Base-by-base conservation (phyloP, 2,329 filamentous ascomycete species). In the Sporothrix protearum region DNA sequence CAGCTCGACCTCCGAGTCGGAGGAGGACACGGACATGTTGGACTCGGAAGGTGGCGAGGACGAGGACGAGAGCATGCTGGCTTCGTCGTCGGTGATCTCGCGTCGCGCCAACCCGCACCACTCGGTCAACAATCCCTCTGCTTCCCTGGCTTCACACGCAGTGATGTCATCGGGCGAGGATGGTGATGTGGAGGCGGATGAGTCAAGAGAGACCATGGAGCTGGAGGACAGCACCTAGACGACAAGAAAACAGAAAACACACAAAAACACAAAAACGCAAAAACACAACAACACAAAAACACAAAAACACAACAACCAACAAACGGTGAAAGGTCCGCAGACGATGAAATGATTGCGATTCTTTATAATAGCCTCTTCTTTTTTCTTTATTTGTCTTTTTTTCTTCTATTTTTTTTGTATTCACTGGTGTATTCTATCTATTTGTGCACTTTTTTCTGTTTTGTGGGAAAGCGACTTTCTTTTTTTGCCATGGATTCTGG, bases 131-230 rank as follows among this genome's bases (percentile, higher is more conserved):
- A 71, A 72, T 12, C 51, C 74, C 0, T 84, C 82, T 14, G 57
- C 74, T 0, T 84, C 82, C 69, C 79, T 81, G 1, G 80, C 82
- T 8, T 79, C 79, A 1, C 80, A 79, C 5, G 81, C 53, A 2
- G 2, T 53, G 19, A 75, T 82, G 39, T 80, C 76, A 59, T 84
- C 82, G 6, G 80, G 79, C 1, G 83, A 83, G 7, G 81, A 83
- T 33, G 76, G 75, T 12, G 76, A 75, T n/a, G 74, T 76, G 6
- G 74, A 73, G 28, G 73, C 57, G 1, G 69, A 63, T 16, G 39
- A 71, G 28, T 66, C 39, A 4, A 47, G 25, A 45, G 61, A 51
- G 22, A 14, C 49, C 16, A 47, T 61, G 30, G 61, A 71, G 33
- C 45, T 71, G 57, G 66, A 71, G 19, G 71, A 71, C 47, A 71